Percentiles rank a stretch among this genome's conserved stretches.
Conservation (phyloP, 345 rosid species). For the Hypericum perforatum region DNA sequence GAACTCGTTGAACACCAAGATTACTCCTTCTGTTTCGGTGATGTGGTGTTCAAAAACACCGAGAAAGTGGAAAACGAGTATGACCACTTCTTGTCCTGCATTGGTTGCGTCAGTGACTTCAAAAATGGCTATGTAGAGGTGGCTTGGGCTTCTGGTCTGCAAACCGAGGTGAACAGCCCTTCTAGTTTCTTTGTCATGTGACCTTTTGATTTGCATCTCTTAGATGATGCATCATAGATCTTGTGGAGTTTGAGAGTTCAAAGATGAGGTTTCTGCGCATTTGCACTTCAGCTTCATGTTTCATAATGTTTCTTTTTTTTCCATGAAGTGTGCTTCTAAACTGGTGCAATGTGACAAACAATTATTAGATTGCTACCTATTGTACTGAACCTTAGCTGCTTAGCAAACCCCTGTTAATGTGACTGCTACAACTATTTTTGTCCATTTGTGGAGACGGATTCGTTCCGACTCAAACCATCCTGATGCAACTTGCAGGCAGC, state of each 20-base stretch:
- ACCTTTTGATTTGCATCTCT: not conserved
- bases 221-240: not conserved
- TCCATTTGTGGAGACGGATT: no score
- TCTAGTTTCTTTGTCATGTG: constrained; percentile 4
- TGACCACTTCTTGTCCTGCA: constrained; percentile 33
- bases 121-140: constrained; percentile 62
- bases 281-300: no score
- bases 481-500: constrained; percentile 39
- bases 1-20: constrained; percentile 87
- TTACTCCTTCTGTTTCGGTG: constrained; percentile 54
- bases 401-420: no score
- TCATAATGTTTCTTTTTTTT: no score
- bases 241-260: not conserved
- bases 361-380: no score
- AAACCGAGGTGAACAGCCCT: constrained; percentile 43
- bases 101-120: constrained; percentile 68
- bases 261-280: no score
- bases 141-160: constrained; percentile 66
- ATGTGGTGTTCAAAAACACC: constrained; percentile 47
- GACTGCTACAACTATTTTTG: no score
- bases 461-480: no score
- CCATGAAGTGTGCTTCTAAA: no score
- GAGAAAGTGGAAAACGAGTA: constrained; percentile 22
- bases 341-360: no score
- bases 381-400: no score